Base-by-base conservation (phyloP, 371 early-diverging fungal genomes). In the Rhizopus sp. region DNA sequence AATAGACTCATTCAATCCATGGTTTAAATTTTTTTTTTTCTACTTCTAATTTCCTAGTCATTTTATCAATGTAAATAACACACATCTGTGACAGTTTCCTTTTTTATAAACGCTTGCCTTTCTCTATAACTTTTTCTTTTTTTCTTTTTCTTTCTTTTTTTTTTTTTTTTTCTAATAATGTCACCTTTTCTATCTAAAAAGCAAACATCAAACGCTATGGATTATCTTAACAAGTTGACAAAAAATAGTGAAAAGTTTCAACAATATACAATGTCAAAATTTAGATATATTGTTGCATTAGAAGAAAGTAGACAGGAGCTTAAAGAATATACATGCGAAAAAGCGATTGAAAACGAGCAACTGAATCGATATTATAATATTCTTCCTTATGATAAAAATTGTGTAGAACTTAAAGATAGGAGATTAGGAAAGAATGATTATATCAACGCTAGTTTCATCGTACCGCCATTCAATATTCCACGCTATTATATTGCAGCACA, bases 1-100 rank as follows among this genome's bases (percentile, higher is more conserved):
- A 98, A 98, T 83, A 86, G 83, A 39, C 83, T 99, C 53, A 83
- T 99, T 69, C 92, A 89, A 72, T 86, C 89, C 80, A 99, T 99
- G 99, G 92, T 91, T 84, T 95, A 92, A 75, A 9, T 42, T 42
- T 42, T 42, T 42, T 15, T 1, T 15, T 42, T 15, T 42, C 1
- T 42, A 1, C 12, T 37, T 12, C 12, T 2, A 37, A 37, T 37
- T 37, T 37, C n/a, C 6, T 42, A 5, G 16, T 7, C 42, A 6
- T 16, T 42, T 42, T 42, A n/a, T 42, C 15, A 42, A 42, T n/a
- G 6, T 6, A 13, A 42, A n/a, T 42, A 15, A 15, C n/a, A n/a
- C 42, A 13, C 42, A 38, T 10, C 10, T 42, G 16, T 42, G 42
- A 15, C 42, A 42, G 42, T 42, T n/a, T 16, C n/a, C n/a, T n/a